Conservation (phyloP, 768 basidiomycete species). For the Rhizopogon vulgaris region DNA sequence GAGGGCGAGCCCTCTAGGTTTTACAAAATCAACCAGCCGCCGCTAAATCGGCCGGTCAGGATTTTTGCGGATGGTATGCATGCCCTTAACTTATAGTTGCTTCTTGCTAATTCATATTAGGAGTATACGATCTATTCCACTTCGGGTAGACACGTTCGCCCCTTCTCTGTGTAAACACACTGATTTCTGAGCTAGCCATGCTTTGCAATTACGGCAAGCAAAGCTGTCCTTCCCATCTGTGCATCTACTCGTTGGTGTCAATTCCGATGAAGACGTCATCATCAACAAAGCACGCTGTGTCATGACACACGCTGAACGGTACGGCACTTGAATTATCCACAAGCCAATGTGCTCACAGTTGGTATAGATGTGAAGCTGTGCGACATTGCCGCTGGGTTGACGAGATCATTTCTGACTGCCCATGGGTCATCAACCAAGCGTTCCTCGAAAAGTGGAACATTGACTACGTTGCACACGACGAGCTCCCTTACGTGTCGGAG, state of each 20-base stretch:
- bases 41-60: conserved; percentile 71
- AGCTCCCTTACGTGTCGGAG: conserved; percentile 76
- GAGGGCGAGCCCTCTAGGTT: conserved; percentile 56
- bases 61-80: conserved; percentile 88
- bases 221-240: conserved; percentile 90
- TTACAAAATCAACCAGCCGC: conserved; percentile 87
- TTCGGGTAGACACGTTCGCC: conserved; percentile 59
- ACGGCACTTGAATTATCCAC: conserved; percentile 8
- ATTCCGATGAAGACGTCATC: conserved; percentile 78
- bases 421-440: conserved; percentile 80
- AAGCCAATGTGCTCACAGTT: neutral
- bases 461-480: conserved; percentile 97
- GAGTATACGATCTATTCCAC: conserved; percentile 96
- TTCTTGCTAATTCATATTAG: conserved; percentile 30
- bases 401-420: conserved; percentile 84
- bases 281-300: conserved; percentile 77
- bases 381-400: conserved; percentile 98
- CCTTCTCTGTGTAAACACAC: neutral
- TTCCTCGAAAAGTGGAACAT: conserved; percentile 85
- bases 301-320: conserved; percentile 88
- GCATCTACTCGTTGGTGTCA: conserved; percentile 90
- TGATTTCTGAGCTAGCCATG: conserved; percentile 56
- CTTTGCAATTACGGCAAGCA: conserved; percentile 92
- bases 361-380: conserved; percentile 71
- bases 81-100: neutral